Evolutionary conservation across 495 filamentous ascomycete genomes (phyloP).

Genomic region (Daldinia childiae): DNA sequence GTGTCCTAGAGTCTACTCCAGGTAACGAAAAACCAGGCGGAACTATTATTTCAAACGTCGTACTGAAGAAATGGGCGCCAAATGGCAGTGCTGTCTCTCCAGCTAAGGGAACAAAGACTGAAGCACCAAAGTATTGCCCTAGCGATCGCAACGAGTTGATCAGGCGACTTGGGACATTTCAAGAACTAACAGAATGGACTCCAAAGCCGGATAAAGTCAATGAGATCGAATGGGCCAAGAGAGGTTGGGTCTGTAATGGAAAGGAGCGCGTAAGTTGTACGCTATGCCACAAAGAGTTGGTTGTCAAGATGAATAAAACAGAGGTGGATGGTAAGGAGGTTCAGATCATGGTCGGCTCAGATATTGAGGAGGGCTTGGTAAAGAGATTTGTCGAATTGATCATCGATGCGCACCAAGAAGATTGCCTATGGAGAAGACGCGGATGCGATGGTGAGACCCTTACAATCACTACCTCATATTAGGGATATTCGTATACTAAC

Average conservation of each 20-base stretch:
- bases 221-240: constrained; percentile 95
- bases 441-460: constrained; percentile 78
- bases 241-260: constrained; percentile 88
- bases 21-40: constrained; percentile 30
- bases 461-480: not conserved
- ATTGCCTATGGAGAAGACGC: constrained; percentile 84
- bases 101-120: constrained; percentile 29
- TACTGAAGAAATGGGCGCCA: constrained; percentile 54
- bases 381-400: constrained; percentile 77
- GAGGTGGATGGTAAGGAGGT: constrained; percentile 72
- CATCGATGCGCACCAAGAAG: constrained; percentile 78
- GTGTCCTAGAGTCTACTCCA: constrained; percentile 38
- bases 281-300: constrained; percentile 81
- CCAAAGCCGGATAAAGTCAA: constrained; percentile 82
- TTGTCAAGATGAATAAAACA: constrained; percentile 79
- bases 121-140: constrained; percentile 74
- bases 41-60: constrained; percentile 53
- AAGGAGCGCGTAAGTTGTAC: constrained; percentile 84
- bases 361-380: constrained; percentile 75
- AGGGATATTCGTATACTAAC: constrained; percentile 62
- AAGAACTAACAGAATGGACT: constrained; percentile 88
- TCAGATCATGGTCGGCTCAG: constrained; percentile 54
- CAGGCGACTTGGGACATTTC: constrained; percentile 82
- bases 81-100: constrained; percentile 20
- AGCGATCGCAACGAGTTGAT: constrained; percentile 87